A percentile compares a stretch with the other conserved stretches of the same genome.
These are phyloP conservation scores for Inonotus obliquus DNA, from an alignment of 1,284 basidiomycete species.

Conservation along the genomic window DNA sequence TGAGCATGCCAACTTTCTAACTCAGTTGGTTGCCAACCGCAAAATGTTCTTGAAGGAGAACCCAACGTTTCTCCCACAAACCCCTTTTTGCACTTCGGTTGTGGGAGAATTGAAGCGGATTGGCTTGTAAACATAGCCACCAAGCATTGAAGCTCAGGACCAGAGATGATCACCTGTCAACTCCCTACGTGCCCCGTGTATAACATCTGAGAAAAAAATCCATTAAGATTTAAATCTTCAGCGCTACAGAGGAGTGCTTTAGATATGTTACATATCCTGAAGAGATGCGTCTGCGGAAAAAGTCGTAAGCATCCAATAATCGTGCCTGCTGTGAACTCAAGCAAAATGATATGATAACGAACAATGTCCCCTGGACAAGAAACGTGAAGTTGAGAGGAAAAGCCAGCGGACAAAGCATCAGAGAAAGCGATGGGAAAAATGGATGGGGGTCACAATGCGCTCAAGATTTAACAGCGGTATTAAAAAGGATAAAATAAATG, in stretches of 20 bases:
- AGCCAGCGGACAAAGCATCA: conserved; percentile 1
- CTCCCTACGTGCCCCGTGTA: no score
- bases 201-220: no score
- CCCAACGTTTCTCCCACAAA: background rate
- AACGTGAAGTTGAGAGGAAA: background rate
- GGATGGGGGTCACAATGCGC: background rate
- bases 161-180: background rate
- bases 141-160: background rate
- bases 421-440: background rate
- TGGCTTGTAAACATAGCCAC: background rate
- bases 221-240: no score
- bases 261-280: conserved; percentile 15
- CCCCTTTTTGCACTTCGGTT: background rate
- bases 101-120: background rate
- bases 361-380: conserved; percentile 8
- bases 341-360: conserved; percentile 15
- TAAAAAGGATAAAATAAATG: background rate
- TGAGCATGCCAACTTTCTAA: no score
- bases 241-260: background rate
- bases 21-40: background rate
- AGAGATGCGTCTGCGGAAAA: background rate
- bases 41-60: background rate
- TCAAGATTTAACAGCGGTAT: background rate
- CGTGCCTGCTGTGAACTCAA: background rate
- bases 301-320: conserved; percentile 5